These are phyloP conservation scores for Kodamaea hsintzibuensis DNA, from an alignment of 805 yeast species.

Conservation along the genomic window DNA sequence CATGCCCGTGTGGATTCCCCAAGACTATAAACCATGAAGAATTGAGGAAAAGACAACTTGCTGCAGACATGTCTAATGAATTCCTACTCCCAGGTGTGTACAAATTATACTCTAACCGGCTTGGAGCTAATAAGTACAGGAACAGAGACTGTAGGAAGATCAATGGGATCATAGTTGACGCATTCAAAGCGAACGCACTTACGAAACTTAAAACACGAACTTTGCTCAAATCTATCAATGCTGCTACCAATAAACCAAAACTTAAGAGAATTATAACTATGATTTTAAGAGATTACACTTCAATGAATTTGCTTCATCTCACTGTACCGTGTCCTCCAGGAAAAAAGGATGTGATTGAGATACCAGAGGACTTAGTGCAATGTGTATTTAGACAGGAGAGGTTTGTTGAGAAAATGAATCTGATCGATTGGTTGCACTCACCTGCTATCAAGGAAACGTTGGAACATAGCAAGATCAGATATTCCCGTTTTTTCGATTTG, in stretches of 20 bases:
- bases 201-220: no score
- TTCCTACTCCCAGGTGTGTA: slow-evolving; percentile 7
- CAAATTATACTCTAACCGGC: slow-evolving; percentile 9
- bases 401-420: slow-evolving; percentile 21
- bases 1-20: background rate
- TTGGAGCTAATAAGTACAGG: no score
- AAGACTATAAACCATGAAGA: slow-evolving; percentile 19
- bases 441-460: slow-evolving; percentile 13
- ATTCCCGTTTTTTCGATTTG: slow-evolving; percentile 16
- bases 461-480: slow-evolving; percentile 18
- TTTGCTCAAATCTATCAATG: no score
- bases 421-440: slow-evolving; percentile 19
- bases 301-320: slow-evolving; percentile 15
- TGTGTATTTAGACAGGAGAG: slow-evolving; percentile 22
- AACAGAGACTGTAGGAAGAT: no score
- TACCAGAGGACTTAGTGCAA: slow-evolving; percentile 26
- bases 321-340: background rate
- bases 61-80: slow-evolving; percentile 9
- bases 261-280: background rate
- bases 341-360: background rate
- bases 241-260: no score
- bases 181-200: no score
- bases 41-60: slow-evolving; percentile 19
- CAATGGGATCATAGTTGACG: no score
- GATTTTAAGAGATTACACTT: slow-evolving; percentile 9